Base-by-base conservation (phyloP, 345 rosid species). In the Cardamine chenopodiifolia region DNA sequence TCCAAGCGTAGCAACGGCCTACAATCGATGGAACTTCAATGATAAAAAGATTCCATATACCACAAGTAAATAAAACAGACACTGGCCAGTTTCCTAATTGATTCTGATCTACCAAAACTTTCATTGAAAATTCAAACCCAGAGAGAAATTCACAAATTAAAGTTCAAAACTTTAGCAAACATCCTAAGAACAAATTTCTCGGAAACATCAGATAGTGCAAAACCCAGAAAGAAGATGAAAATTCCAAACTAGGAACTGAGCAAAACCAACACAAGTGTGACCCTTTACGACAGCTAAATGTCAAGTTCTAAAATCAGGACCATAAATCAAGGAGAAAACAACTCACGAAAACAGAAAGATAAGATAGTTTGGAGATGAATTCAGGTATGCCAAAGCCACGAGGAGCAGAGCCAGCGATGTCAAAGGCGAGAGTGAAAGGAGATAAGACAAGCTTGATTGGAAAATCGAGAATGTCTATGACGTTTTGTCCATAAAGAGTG, bases 331-430 rank as follows among this genome's bases (percentile, higher is more conserved):
- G 62, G 47, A 11, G 57, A 65, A 67, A 45, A 15, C 4, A 74
- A 75, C 87, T 84, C 71, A 93, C 97, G 67, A 91, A 88, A 31
- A 93, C 81, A 8, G 98, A 88, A 44, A 83, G 84, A 60, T 75
- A 79, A 70, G 97, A 91, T 53, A 93, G 80, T 55, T 86, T 89
- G 78, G 92, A 82, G 80, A 91, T 80, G 73, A 93, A 77, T 74
- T 93, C 88, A 15, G 96, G 98, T 72, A 89, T 76, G 76, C 98
- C 97, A 55, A 89, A 89, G 9, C 96, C 97, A 37, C 96, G 94
- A 68, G 94, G 94, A 39, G 97, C 97, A 52, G 97, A 91, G 71
- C 98, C 98, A 65, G 85, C 98, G 66, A 91, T 71, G 84, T 85
- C 91, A 66, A 88, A 89, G 58, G 97, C 97, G 81, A 93, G 90